Conservation (phyloP, 2,329 filamentous ascomycete genomes). For the Pseudogymnoascus sp. region DNA sequence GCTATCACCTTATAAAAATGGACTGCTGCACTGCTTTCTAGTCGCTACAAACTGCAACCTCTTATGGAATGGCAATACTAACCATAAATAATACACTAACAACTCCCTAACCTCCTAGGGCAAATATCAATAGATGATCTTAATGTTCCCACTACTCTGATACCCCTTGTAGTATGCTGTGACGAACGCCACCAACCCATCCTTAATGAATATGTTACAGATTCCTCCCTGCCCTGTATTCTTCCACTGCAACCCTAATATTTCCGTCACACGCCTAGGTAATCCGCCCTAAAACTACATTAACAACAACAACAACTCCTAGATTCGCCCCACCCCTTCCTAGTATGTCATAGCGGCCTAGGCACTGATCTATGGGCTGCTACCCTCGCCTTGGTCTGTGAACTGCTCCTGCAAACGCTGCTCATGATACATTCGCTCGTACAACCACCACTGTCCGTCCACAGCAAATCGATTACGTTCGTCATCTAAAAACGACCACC, state of each 20-base stretch:
- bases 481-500: neutral
- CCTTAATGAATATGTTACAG: no score
- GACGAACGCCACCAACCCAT: no score
- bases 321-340: neutral
- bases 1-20: neutral
- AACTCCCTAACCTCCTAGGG: neutral
- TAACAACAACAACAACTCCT: neutral
- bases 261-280: neutral
- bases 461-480: neutral
- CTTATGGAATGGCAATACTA: neutral
- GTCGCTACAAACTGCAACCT: neutral
- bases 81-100: neutral
- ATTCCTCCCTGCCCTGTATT: neutral
- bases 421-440: neutral
- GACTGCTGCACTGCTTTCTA: neutral
- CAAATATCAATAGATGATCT: no score
- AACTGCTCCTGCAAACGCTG: neutral
- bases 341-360: neutral
- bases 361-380: neutral
- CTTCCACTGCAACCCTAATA: neutral
- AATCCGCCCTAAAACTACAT: neutral
- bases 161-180: no score
- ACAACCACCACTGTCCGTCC: neutral
- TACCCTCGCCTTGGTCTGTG: neutral
- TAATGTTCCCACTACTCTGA: no score